Evolutionary conservation across 2,329 filamentous ascomycete species (phyloP), one percentile per base, ranked within the genome.

Genomic region (Fusarium gaditjirri): DNA sequence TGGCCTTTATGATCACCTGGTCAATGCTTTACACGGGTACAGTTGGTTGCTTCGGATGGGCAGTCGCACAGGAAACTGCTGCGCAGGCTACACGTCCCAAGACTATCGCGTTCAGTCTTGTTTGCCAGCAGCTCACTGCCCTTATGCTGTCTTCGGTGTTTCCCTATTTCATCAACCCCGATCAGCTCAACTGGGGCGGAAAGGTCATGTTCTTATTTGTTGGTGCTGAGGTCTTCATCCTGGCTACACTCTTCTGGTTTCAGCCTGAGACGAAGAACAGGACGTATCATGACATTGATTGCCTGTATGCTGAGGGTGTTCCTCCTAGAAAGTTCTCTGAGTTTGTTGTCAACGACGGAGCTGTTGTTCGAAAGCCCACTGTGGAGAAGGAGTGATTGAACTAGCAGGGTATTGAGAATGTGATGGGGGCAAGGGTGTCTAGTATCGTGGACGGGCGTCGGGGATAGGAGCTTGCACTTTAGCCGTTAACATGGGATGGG

Each of bases 261-360:
- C 80, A 82, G 65, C 80, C 80, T 8, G 80, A 81, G 76, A 82
- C 80, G 1, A 82, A 82, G 78, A 81, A 82, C 72, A 75, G 80
- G 27, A 81, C 78, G 3, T 79, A 81, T 19, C 71, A 77, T 13
- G 80, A 82, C 8, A 80, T 81, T 25, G 80, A 82, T 25, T 70
- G 67, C 27, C 36, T 79, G 44, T 79, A 79, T 52, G 71, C 75
- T 2, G 54, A 75, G 23, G 65, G 69, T 12, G 64, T 78, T 8
- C 76, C 75, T 11, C 65, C 75, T 0, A 68, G 76, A n/a, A 78
- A 77, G 54, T 78, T 78, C 25, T 65, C 31, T 5, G 43, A 76
- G 38, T 77, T 68, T 53, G 52, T 76, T 12, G 75, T 78, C 14
- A 58, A 69, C 13, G 65, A 72, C 4, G 75, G 62, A 4, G 29